Conservation (phyloP, 164 flowering plant species). For the Chimonanthus salicifolius region DNA sequence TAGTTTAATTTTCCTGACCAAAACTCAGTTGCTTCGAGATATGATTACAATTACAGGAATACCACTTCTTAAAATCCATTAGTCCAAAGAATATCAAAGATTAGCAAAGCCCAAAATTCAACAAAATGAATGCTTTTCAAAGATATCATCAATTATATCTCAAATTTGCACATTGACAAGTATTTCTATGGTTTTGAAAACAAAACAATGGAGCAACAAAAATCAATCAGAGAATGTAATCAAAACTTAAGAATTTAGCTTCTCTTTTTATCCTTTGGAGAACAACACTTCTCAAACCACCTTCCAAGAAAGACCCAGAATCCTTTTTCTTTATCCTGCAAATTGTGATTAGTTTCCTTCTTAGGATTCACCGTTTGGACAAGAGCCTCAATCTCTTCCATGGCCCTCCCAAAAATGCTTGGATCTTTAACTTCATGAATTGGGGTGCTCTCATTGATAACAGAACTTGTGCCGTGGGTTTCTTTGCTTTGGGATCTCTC, state of each 20-base stretch:
- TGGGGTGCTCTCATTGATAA: constrained; percentile 56
- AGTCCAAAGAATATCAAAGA: too few relatives aligned
- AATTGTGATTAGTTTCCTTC: constrained; percentile 33
- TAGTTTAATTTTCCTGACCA: too few relatives aligned
- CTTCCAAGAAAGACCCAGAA: constrained; percentile 21
- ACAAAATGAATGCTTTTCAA: too few relatives aligned
- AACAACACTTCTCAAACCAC: constrained; percentile 24
- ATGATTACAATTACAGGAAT: too few relatives aligned
- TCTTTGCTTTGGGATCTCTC: constrained; percentile 34
- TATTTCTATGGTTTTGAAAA: background rate
- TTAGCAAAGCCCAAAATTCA: too few relatives aligned
- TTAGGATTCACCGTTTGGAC: constrained; percentile 45
- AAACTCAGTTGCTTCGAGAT: too few relatives aligned
- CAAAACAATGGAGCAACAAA: background rate
- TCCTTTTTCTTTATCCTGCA: constrained; percentile 20
- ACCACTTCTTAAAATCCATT: too few relatives aligned
- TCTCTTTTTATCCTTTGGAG: constrained; percentile 9
- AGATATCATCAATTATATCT: background rate
- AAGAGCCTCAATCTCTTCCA: constrained; percentile 73
- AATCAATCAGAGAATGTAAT: background rate
- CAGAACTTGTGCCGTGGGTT: constrained; percentile 64
- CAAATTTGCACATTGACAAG: background rate
- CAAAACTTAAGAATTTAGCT: background rate
- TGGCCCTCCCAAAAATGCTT: constrained; percentile 47
- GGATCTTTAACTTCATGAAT: constrained; percentile 63